Evolutionary conservation across 768 basidiomycete genomes (phyloP).

Genomic region (Daedaleopsis sinensis): DNA sequence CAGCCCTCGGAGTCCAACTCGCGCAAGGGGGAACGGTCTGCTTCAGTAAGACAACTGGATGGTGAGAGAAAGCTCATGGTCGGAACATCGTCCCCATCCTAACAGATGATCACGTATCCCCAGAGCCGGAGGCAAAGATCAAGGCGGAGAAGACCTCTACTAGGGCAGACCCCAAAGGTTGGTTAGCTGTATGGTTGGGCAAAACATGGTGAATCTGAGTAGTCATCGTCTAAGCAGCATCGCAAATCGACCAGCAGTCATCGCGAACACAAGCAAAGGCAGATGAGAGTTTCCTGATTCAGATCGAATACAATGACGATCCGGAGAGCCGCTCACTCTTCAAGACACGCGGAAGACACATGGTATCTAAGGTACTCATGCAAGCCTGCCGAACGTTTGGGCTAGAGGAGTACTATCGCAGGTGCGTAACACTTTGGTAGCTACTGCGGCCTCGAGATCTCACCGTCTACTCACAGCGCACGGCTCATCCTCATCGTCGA

Average conservation of each 20-base stretch:
- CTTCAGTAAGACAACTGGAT: not conserved
- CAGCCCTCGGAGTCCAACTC: not conserved
- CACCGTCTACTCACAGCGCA: not conserved
- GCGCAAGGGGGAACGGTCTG: not conserved
- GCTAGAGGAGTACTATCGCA: slow-evolving; percentile 29
- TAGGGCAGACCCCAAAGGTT: not conserved
- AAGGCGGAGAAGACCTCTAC: slow-evolving; percentile 7
- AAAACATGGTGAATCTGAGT: not conserved
- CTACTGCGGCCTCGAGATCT: too few relatives aligned
- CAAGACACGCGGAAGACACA: slow-evolving; percentile 47
- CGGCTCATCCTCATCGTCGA: slow-evolving; percentile 18
- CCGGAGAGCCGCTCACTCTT: slow-evolving; percentile 32
- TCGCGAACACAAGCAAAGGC: not conserved
- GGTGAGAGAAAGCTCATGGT: not conserved
- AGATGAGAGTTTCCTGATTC: slow-evolving; percentile 25
- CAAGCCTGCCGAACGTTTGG: slow-evolving; percentile 45
- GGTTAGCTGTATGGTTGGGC: not conserved
- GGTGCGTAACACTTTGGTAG: slow-evolving; percentile 2
- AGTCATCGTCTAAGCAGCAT: not conserved
- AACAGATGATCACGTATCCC: not conserved
- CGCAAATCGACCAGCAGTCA: not conserved
- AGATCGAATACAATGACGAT: slow-evolving; percentile 23
- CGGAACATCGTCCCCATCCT: not conserved
- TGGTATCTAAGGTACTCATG: slow-evolving; percentile 43
- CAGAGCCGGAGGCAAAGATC: not conserved